These are phyloP conservation scores for Phylloporus rhodoxanthus DNA, from an alignment of 768 basidiomycete species.

Conservation along the genomic window DNA sequence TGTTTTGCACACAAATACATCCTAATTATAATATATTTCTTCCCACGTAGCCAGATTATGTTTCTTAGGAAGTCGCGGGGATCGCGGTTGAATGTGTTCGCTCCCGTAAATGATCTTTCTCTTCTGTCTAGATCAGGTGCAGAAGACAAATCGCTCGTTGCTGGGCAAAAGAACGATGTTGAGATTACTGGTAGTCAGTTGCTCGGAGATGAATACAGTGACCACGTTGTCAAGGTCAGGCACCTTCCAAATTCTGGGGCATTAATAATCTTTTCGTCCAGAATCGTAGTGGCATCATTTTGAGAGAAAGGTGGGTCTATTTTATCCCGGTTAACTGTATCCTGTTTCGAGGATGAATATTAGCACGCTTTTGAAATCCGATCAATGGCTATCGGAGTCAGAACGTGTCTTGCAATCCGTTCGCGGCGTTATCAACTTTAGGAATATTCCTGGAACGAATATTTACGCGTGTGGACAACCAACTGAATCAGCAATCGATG, in stretches of 20 bases:
- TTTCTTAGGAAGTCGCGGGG: constrained; percentile 79
- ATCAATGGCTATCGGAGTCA: constrained; percentile 81
- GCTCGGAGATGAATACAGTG: constrained; percentile 92
- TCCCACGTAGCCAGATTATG: constrained; percentile 62
- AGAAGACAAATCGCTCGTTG: constrained; percentile 48
- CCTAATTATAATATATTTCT: neutral
- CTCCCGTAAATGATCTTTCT: constrained; percentile 85
- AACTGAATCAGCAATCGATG: constrained; percentile 74
- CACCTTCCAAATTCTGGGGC: neutral
- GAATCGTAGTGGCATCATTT: constrained; percentile 90
- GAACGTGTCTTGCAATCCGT: constrained; percentile 60
- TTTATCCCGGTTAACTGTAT: constrained; percentile 2
- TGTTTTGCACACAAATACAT: neutral
- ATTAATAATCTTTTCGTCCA: constrained; percentile 26
- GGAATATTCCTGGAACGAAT: constrained; percentile 70
- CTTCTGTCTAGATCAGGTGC: constrained; percentile 66
- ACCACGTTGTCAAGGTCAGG: constrained; percentile 82
- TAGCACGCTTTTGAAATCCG: constrained; percentile 86
- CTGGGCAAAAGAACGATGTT: constrained; percentile 69
- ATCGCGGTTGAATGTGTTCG: constrained; percentile 82
- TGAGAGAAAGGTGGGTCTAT: constrained; percentile 69
- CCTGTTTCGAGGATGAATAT: neutral
- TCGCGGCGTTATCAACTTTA: constrained; percentile 93
- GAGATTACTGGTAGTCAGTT: constrained; percentile 78
- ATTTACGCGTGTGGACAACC: constrained; percentile 95